Evolutionary conservation across 1,139 yeast species (phyloP).

Genomic region (Candida dubliniensis): DNA sequence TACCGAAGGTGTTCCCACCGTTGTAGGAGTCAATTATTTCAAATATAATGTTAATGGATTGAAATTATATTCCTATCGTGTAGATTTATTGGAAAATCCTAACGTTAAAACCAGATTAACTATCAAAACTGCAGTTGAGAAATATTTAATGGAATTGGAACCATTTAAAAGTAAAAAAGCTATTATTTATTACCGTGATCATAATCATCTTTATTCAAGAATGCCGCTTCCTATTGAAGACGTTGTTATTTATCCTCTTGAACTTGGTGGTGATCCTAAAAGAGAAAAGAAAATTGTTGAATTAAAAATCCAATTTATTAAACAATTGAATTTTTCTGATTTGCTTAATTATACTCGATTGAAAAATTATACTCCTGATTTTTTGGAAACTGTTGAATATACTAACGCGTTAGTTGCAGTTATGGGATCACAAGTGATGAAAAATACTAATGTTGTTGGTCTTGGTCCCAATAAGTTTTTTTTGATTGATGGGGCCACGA

Average conservation of each 20-base stretch:
- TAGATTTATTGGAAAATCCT: constrained; percentile 7
- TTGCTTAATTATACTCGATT: constrained; percentile 12
- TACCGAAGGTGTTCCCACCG: constrained; percentile 8
- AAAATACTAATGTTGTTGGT: constrained; percentile 12
- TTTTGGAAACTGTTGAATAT: constrained; percentile 14
- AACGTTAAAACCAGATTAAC: constrained; percentile 4
- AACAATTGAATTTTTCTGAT: constrained; percentile 12
- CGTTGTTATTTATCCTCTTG: constrained; percentile 8
- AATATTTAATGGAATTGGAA: constrained; percentile 11
- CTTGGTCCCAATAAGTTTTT: constrained; percentile 15
- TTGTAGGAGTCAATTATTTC: constrained; percentile 13
- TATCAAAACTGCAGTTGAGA: constrained; percentile 10
- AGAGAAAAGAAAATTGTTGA: constrained; percentile 6
- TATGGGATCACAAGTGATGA: constrained; percentile 13
- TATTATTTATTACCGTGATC: constrained; percentile 12
- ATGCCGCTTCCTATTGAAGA: constrained; percentile 15
- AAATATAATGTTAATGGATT: constrained; percentile 12
- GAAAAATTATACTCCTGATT: constrained; percentile 10
- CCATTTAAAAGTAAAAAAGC: constrained; percentile 13
- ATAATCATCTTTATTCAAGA: constrained; percentile 10
- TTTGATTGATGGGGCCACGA: constrained; percentile 11
- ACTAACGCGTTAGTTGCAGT: constrained; percentile 15
- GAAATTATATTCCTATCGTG: constrained; percentile 13
- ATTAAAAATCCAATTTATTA: constrained; percentile 11
- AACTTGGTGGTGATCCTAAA: background rate